Base-by-base conservation (phyloP, 75 land plant species). In the Selaginella moellendorffii region DNA sequence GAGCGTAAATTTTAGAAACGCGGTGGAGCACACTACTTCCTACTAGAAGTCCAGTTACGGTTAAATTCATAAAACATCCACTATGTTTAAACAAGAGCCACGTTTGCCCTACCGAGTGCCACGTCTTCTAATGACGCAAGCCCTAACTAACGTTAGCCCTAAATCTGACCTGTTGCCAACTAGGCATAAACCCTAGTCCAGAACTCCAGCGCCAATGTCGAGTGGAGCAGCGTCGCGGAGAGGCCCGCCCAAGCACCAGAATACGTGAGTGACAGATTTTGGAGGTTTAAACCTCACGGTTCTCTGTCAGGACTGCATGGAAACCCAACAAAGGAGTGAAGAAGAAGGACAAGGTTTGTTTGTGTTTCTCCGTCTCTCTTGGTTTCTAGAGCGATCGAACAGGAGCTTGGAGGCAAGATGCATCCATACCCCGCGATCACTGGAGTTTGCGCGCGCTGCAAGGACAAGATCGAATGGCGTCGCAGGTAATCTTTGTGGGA, bases 391-490 rank as follows among this genome's bases (percentile, higher is more conserved):
- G 5, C 5, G 10, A 36, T 36, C n/a, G 19, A 8, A 8, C 59
- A 56, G 59, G 59, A 56, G 59, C 59, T 56, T 21, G 59, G 59
- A 56, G 59, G 59, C 23, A 56, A 56, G 24, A 2, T 56, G 21
- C 59, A 56, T 24, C 59, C 59, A 21, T 56, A 56, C n/a, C 59
- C 59, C n/a, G 59, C 59, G 2, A 25, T 56, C 8, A 56, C 21
- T 56, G 59, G 59, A 56, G 59, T 56, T 2, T 56, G 59, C 24
- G 2, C 59, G 8, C 21, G 59, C 8, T 56, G 59, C n/a, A 56
- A 56, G 24, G 59, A 56, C 2, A 19, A 56, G 24, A 56, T 56
- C 2, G 19, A 21, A 56, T 56, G 59, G 59, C 21, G 59, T 2
- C 59, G 59, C n/a, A 56, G n/a, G 59, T 56, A 56, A 21, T 24